These are phyloP conservation scores for Hanseniaspora lachancei DNA, from an alignment of 805 yeast species.

Conservation along the genomic window DNA sequence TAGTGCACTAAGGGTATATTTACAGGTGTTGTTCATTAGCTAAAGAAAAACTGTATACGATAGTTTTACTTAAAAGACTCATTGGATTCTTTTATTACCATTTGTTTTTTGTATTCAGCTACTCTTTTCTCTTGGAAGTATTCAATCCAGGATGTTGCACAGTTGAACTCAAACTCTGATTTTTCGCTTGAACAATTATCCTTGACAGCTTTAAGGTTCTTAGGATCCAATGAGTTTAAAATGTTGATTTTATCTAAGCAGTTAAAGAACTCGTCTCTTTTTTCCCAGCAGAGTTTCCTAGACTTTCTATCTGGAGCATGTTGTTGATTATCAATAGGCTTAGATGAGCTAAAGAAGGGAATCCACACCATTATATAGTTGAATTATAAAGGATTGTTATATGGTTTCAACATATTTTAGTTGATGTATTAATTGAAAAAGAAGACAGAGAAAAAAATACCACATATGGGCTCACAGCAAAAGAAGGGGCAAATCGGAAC, in stretches of 20 bases:
- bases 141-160: constrained; percentile 77
- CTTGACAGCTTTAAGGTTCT: constrained; percentile 35
- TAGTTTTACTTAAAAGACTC: constrained; percentile 21
- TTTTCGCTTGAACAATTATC: constrained; percentile 46
- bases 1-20: no score
- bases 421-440: no score
- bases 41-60: no score
- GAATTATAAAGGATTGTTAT: not conserved
- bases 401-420: not conserved
- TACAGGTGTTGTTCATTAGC: no score
- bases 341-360: constrained; percentile 4
- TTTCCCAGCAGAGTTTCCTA: constrained; percentile 77
- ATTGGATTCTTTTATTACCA: constrained; percentile 56
- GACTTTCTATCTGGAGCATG: constrained; percentile 48
- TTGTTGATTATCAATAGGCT: constrained; percentile 13
- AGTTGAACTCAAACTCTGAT: constrained; percentile 51
- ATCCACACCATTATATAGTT: constrained; percentile 4
- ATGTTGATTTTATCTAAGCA: constrained; percentile 62
- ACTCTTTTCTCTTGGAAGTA: constrained; percentile 85
- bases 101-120: constrained; percentile 56
- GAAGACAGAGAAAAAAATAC: no score
- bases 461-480: no score
- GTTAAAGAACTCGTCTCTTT: constrained; percentile 62
- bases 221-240: constrained; percentile 53
- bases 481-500: no score